Evolutionary conservation across 257 asterid species (phyloP), one percentile per base, ranked within the genome.

Genomic region (Voacanga thouarsii): DNA sequence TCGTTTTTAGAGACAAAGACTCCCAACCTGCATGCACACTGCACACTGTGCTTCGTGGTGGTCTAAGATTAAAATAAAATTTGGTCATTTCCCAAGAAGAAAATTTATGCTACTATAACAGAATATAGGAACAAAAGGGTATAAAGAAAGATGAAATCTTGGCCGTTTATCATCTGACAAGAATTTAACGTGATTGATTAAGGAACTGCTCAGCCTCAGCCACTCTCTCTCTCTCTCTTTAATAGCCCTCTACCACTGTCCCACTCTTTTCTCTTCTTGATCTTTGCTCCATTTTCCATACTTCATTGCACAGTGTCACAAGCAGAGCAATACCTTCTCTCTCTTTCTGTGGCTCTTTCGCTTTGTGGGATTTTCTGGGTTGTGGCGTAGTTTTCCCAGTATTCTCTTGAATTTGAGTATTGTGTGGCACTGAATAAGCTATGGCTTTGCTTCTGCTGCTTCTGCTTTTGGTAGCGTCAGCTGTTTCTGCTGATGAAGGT

Each of bases 401-500:
- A 76, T 4, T 18, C 19, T 41, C 33, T 68, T 68, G 53, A 68
- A 21, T 74, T 56, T 37, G 56, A 8, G 57, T 56, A 26, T 55
- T 28, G 74, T 56, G 65, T 61, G 71, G 39, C 44, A 8, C 63
- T 24, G 74, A 60, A 59, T 72, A 61, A 69, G 41, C 74, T 24
- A 87, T 89, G 91, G 79, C 84, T 56, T 71, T 84, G 39, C 77
- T 85, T 28, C 80, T 87, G 83, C 56, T 83, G 47, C 84, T 89
- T 83, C 67, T 89, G 79, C 91, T 85, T 78, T 84, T 90, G 83
- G 75, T 84, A 1, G 81, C 84, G 26, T 88, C 98, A 77, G 89
- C 89, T 74, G 91, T 84, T 83, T 90, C 83, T 83, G 92, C 93
- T 80, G 96, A 87, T 88, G 97, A 93, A 89, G 97, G 96, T 91